A percentile compares a stretch with the other conserved stretches of the same genome.
Conservation (phyloP, 169 alveolate species). For the Cyclospora cayetanensis region DNA sequence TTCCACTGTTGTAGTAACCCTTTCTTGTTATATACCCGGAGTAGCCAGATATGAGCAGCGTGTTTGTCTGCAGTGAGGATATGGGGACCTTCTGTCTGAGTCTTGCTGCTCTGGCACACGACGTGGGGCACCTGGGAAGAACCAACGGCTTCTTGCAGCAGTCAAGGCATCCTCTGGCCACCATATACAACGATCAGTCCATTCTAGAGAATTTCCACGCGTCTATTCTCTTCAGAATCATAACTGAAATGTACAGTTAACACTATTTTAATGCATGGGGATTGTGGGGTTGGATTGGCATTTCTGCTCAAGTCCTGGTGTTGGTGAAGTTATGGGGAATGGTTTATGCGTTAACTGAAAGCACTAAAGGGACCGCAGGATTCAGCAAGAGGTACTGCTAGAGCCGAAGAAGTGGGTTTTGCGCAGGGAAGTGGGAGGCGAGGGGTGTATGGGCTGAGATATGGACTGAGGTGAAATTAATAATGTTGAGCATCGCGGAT, state of each 20-base stretch:
- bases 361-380: no score
- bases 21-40: background rate
- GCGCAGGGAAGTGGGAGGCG: no score
- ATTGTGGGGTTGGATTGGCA: no score
- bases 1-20: background rate
- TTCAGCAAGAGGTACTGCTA: no score
- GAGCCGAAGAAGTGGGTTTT: no score
- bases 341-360: no score
- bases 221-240: conserved; percentile 86
- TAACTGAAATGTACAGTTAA: conserved; percentile 55
- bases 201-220: conserved; percentile 94
- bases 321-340: no score
- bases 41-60: background rate
- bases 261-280: no score
- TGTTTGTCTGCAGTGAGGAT: conserved; percentile 34
- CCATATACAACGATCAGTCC: conserved; percentile 92
- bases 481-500: no score
- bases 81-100: conserved; percentile 73
- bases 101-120: conserved; percentile 92
- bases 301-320: no score
- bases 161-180: conserved; percentile 85
- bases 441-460: no score
- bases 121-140: conserved; percentile 94
- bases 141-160: conserved; percentile 85
- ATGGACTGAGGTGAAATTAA: no score